Conservation (phyloP, 2,329 filamentous ascomycete genomes). For the Colletotrichum lindemuthianum region DNA sequence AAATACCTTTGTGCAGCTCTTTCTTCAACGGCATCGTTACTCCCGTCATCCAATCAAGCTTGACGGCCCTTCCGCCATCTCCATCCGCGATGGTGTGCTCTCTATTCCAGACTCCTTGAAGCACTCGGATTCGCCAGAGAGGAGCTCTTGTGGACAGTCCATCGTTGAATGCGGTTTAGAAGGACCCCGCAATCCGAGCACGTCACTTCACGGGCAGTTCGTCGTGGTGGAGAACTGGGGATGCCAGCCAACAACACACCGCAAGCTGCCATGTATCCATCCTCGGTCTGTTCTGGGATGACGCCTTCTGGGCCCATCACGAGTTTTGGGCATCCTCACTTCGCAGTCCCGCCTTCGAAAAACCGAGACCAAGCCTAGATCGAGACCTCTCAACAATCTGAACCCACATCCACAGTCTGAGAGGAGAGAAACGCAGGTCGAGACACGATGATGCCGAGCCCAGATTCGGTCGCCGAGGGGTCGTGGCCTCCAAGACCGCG, state of each 20-base stretch:
- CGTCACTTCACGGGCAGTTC: conserved; percentile 8
- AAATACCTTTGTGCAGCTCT: background rate
- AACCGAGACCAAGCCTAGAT: no score
- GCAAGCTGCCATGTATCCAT: no score
- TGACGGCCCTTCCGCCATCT: conserved; percentile 8
- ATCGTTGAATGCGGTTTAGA: conserved; percentile 8
- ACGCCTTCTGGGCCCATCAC: no score
- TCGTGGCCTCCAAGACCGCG: conserved; percentile 10
- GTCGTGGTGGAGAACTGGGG: conserved; percentile 23
- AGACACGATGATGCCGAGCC: conserved; percentile 19
- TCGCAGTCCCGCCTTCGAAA: no score
- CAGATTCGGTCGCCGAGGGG: conserved; percentile 5
- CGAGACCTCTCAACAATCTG: no score
- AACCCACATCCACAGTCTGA: background rate
- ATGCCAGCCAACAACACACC: conserved; percentile 15
- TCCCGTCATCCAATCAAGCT: conserved; percentile 1
- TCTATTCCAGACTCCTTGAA: background rate
- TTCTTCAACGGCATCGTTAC: background rate
- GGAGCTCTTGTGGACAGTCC: conserved; percentile 1
- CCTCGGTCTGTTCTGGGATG: conserved; percentile 25
- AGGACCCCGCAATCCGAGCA: conserved; percentile 24
- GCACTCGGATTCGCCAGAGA: conserved; percentile 8
- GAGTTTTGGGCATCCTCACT: no score
- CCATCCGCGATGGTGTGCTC: conserved; percentile 20
- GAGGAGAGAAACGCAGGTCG: background rate